Evolutionary conservation across 1,139 yeast species (phyloP), one percentile per base, ranked within the genome.

Genomic region (Pichia sp.): DNA sequence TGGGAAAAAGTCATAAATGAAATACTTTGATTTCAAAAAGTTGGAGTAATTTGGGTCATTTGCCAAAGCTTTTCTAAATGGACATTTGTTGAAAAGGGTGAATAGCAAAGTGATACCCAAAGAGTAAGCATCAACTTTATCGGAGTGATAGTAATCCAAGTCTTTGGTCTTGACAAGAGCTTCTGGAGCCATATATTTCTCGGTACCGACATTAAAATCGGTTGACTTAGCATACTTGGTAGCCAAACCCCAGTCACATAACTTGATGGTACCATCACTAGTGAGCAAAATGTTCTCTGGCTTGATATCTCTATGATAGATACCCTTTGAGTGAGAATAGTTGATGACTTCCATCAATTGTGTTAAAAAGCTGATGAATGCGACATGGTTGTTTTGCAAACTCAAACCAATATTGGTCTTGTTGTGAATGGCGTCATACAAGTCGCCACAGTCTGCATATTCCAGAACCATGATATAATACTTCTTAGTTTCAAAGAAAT

Each of bases 111-210:
- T 76, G 19, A 87, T 78, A 2, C 94, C 95, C 40, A 87, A 61
- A 1, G 94, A 82, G 96, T 96, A 87, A 22, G 81, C 67, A 56
- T 87, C 96, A 30, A 88, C 83, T 57, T 39, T 63, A 49, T 20
- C 72, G 7, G 84, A 73, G 32, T 72, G 61, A 6, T 91, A 78
- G 15, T 15, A 42, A 11, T 48, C 49, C 11, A 24, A 35, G 56
- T 65, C 50, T 62, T 71, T 24, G 62, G 62, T 39, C 52, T 64
- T 42, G 49, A 53, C 64, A 18, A 82, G 63, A 52, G 91, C 70
- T 59, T 72, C 78, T 1, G 78, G 78, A 0, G 78, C 74, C 76
- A 72, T 71, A 48, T 71, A 72, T 50, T 69, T 70, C 46, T 72
- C 77, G 7, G 77, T 70, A 27, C 78, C 78, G 29, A 72, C 72